Evolutionary conservation across 2,329 filamentous ascomycete species (phyloP).

Genomic region (Cercospora brassicicola): DNA sequence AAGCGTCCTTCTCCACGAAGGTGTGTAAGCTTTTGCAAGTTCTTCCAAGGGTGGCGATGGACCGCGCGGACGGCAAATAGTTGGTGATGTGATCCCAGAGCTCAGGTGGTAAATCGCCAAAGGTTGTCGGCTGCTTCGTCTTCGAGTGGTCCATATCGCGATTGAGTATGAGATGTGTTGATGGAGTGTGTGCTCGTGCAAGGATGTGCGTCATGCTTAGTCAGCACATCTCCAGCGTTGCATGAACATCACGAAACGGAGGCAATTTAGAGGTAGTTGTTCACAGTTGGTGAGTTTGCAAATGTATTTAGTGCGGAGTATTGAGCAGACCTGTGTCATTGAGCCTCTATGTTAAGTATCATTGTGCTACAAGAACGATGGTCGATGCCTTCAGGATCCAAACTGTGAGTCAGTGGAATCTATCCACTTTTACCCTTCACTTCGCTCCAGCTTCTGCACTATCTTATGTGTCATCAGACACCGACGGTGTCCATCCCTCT

Average conservation of each 20-base stretch:
- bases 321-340: neutral
- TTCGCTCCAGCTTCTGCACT: neutral
- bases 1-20: conserved; percentile 49
- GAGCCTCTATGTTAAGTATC: neutral
- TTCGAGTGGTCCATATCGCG: neutral
- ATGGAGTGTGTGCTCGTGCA: neutral
- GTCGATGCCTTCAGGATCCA: neutral
- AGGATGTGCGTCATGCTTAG: conserved; percentile 4
- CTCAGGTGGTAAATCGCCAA: conserved; percentile 43
- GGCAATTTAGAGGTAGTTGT: neutral
- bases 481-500: neutral
- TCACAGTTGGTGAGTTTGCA: neutral
- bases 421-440: neutral
- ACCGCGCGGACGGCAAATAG: conserved; percentile 49
- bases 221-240: neutral
- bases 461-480: neutral
- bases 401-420: neutral
- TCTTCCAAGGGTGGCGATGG: conserved; percentile 47
- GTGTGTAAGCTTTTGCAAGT: conserved; percentile 50
- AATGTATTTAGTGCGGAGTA: neutral
- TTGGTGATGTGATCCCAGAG: conserved; percentile 41
- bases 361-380: neutral
- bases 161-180: neutral
- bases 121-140: conserved; percentile 22
- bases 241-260: neutral